Conservation (phyloP, 148 eudicot genomes). For the Cornus suecica region DNA sequence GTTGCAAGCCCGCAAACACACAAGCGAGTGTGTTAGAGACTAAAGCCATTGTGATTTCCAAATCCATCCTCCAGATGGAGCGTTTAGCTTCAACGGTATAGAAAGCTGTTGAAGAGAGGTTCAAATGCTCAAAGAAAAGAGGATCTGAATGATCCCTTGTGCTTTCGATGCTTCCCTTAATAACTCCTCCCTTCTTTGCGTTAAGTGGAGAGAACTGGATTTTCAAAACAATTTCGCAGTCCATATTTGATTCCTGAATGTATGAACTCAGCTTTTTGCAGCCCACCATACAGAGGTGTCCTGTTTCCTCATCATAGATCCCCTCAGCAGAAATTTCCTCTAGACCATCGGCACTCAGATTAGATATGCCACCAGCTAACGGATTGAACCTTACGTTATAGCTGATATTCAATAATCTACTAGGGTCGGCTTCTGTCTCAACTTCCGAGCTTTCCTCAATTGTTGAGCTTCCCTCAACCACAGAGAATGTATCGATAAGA, state of each 20-base stretch:
- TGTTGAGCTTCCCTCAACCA: background rate
- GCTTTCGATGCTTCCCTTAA: slow-evolving; percentile 21
- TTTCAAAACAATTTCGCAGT: slow-evolving; percentile 22
- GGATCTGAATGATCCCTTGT: slow-evolving; percentile 3
- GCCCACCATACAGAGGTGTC: slow-evolving; percentile 22
- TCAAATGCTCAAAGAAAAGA: slow-evolving; percentile 11
- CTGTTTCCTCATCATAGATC: slow-evolving; percentile 21
- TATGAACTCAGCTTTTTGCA: slow-evolving; percentile 13
- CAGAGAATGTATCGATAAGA: background rate
- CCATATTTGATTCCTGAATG: background rate
- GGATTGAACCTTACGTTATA: background rate
- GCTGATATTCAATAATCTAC: slow-evolving; percentile 5
- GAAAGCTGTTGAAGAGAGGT: background rate
- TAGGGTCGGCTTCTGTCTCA: background rate
- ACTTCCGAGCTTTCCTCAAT: background rate
- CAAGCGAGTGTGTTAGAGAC: slow-evolving; percentile 14
- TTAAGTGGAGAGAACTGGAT: slow-evolving; percentile 7
- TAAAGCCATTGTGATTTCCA: slow-evolving; percentile 22
- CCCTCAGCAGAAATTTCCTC: slow-evolving; percentile 24
- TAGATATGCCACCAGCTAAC: background rate
- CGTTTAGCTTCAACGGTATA: background rate
- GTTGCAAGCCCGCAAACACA: slow-evolving; percentile 13
- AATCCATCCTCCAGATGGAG: slow-evolving; percentile 13
- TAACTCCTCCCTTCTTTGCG: background rate
- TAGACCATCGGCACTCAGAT: background rate